Conservation (phyloP, 306 rosid genomes). For the Gynostemma pentaphyllum region DNA sequence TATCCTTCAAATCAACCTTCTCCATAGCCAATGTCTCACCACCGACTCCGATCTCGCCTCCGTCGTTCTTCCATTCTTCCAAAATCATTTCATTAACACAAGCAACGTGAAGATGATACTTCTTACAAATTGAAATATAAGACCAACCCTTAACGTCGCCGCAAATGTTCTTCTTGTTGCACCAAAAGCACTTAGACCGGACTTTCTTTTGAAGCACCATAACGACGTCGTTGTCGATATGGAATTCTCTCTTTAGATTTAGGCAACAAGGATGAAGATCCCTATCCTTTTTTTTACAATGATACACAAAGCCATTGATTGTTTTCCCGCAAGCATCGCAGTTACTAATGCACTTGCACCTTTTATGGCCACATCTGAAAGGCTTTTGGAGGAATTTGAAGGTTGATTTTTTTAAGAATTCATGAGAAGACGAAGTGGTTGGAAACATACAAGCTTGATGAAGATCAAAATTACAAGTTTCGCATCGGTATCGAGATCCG, state of each 20-base stretch:
- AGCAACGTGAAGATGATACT: slow-evolving; percentile 12
- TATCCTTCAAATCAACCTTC: not conserved
- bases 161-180: not conserved
- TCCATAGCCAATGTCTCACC: not conserved
- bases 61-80: not conserved
- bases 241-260: not conserved
- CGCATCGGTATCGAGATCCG: slow-evolving; percentile 15
- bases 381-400: not conserved
- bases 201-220: not conserved
- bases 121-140: not conserved
- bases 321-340: not conserved
- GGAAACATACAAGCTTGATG: slow-evolving; percentile 9
- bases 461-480: slow-evolving; percentile 8
- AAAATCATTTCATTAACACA: not conserved
- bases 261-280: slow-evolving; percentile 1
- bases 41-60: not conserved
- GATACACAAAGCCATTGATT: not conserved
- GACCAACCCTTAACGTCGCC: slow-evolving; percentile 8
- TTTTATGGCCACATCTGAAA: not conserved
- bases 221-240: not conserved
- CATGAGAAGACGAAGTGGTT: not conserved
- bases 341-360: not conserved
- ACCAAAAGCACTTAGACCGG: not conserved
- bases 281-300: not conserved
- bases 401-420: not conserved